Conservation (phyloP, 2,329 filamentous ascomycete genomes). For the Ophiostoma quercus region DNA sequence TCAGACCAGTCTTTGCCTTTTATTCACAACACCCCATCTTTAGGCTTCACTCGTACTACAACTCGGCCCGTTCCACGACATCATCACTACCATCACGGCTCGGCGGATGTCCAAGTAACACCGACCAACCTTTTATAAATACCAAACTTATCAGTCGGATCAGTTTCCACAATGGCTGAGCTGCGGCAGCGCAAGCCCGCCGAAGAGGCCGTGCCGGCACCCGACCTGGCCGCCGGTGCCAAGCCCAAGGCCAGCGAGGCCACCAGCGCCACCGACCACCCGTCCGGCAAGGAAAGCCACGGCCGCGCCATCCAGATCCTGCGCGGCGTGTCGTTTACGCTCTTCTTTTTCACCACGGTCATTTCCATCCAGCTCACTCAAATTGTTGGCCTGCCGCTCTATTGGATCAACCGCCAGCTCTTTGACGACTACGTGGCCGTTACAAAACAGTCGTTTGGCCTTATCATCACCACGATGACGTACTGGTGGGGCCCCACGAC, state of each 20-base stretch:
- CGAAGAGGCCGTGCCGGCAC: slow-evolving; percentile 30
- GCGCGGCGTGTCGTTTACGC: slow-evolving; percentile 46
- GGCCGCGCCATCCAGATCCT: slow-evolving; percentile 46
- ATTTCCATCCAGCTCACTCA: slow-evolving; percentile 64
- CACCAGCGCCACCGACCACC: slow-evolving; percentile 37
- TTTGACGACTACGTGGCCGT: slow-evolving; percentile 84
- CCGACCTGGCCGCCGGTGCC: slow-evolving; percentile 30
- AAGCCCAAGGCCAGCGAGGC: slow-evolving; percentile 25
- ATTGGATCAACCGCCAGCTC: slow-evolving; percentile 67
- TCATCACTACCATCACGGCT: not conserved
- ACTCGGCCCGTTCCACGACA: slow-evolving; percentile 8
- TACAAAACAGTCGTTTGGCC: slow-evolving; percentile 78
- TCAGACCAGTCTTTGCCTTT: not conserved
- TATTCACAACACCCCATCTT: not conserved
- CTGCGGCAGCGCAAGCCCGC: slow-evolving; percentile 35
- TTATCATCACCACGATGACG: slow-evolving; percentile 73
- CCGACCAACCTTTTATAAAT: not conserved
- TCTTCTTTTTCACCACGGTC: slow-evolving; percentile 44
- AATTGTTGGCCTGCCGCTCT: slow-evolving; percentile 69
- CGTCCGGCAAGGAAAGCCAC: slow-evolving; percentile 52
- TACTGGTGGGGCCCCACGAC: slow-evolving; percentile 83
- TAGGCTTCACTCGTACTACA: not conserved
- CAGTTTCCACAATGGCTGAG: slow-evolving; percentile 28
- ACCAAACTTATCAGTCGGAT: not conserved
- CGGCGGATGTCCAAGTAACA: not conserved